phyloP scores from a whole-genome alignment of 441 rosid genomes.

The Jatropha podagrica region DNA sequence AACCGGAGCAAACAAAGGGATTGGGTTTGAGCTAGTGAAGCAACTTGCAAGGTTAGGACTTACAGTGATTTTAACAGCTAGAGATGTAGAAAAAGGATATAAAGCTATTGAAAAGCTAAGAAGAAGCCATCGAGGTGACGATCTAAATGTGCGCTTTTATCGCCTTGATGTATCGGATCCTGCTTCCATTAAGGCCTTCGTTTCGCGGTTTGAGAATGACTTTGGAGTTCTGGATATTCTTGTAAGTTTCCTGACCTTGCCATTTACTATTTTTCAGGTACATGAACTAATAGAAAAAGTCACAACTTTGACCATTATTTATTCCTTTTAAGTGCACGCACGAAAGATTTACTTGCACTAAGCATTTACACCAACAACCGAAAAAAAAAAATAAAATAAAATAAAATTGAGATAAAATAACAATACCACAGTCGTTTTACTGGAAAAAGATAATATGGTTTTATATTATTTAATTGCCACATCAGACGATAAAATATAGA shows the following conservation, averaged over 20 bases:
- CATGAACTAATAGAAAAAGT: neutral
- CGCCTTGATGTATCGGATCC: conserved; percentile 63
- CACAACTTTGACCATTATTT: neutral
- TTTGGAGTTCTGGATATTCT: conserved; percentile 63
- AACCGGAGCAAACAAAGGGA: conserved; percentile 87
- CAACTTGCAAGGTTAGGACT: conserved; percentile 57
- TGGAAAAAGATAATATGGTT: no score
- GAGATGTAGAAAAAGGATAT: conserved; percentile 55
- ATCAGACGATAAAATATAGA: no score
- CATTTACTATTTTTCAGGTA: neutral
- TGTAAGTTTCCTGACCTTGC: conserved; percentile 40
- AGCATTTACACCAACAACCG: no score
- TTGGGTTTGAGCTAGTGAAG: conserved; percentile 73
- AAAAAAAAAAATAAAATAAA: no score
- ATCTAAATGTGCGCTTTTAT: conserved; percentile 35
- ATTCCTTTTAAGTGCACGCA: no score
- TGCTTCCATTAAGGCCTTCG: conserved; percentile 55
- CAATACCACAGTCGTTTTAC: no score
- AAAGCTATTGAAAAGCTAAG: conserved; percentile 51
- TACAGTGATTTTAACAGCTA: conserved; percentile 66
- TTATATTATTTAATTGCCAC: no score
- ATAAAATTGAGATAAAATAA: no score
- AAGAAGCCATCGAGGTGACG: conserved; percentile 25
- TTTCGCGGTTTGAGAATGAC: conserved; percentile 38
- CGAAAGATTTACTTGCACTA: no score